Evolutionary conservation across 2,329 filamentous ascomycete species (phyloP).

Genomic region (Fusarium sacchari): DNA sequence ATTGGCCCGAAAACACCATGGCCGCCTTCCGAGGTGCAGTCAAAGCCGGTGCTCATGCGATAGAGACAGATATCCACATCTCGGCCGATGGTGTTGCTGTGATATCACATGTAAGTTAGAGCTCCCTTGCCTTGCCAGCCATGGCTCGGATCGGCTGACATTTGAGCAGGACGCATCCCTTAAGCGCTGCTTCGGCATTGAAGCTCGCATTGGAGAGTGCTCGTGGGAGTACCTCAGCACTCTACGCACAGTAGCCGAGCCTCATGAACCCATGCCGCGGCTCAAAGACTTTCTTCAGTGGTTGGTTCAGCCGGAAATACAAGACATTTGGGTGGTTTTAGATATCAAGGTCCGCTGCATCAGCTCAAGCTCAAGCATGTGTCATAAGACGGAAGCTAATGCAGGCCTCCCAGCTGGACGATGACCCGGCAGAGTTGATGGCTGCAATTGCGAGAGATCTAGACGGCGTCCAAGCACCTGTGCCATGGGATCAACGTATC

Average conservation of each 20-base stretch:
- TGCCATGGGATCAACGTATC: conserved; percentile 77
- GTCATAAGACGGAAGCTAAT: conserved; percentile 15
- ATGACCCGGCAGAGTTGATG: conserved; percentile 77
- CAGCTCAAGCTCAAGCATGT: conserved; percentile 1
- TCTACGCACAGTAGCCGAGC: conserved; percentile 73
- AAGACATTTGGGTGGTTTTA: conserved; percentile 81
- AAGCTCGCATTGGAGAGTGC: conserved; percentile 77
- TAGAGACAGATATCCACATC: conserved; percentile 91
- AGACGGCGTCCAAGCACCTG: conserved; percentile 57
- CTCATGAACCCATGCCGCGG: conserved; percentile 77
- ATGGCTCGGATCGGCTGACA: not conserved
- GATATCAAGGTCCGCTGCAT: conserved; percentile 79
- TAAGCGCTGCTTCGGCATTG: conserved; percentile 83
- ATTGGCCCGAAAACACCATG: conserved; percentile 88
- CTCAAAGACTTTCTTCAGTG: conserved; percentile 79
- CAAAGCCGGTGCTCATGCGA: conserved; percentile 76
- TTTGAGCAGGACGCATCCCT: conserved; percentile 74
- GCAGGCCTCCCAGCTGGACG: conserved; percentile 65
- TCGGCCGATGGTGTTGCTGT: conserved; percentile 86
- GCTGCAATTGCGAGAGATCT: conserved; percentile 73
- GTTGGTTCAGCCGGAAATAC: conserved; percentile 69
- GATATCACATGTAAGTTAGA: conserved; percentile 74
- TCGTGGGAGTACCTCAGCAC: conserved; percentile 78
- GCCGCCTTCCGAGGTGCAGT: conserved; percentile 79
- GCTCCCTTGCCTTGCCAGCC: not conserved